Evolutionary conservation across 352 stramenopile genomes (phyloP).

Genomic region (Phytophthora niederhauseri): DNA sequence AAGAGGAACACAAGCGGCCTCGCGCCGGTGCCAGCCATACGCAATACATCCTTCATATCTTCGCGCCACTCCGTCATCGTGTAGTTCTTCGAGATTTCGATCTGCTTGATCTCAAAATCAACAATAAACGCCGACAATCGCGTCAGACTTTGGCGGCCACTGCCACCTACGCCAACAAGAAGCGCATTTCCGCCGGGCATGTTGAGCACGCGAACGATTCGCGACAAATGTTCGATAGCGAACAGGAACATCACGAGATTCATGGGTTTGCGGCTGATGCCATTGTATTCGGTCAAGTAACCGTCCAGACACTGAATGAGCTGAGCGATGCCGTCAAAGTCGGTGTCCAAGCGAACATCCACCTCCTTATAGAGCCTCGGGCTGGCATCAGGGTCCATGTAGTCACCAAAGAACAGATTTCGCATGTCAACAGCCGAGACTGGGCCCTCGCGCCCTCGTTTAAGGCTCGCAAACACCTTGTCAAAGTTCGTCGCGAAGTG

Average conservation of each 20-base stretch:
- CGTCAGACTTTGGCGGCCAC: constrained; percentile 92
- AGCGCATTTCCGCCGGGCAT: constrained; percentile 95
- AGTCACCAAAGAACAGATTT: constrained; percentile 95
- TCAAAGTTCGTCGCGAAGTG: constrained; percentile 91
- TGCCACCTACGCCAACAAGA: constrained; percentile 94
- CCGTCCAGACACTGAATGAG: constrained; percentile 89
- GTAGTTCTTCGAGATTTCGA: constrained; percentile 97
- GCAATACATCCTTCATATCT: constrained; percentile 95
- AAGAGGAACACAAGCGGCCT: constrained; percentile 94
- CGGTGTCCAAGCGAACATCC: constrained; percentile 63
- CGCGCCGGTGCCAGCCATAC: constrained; percentile 84
- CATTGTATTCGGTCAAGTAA: constrained; percentile 94
- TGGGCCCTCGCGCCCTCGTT: constrained; percentile 69
- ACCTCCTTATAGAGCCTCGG: constrained; percentile 85
- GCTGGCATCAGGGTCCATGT: constrained; percentile 80
- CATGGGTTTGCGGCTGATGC: constrained; percentile 94
- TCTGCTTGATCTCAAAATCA: constrained; percentile 93
- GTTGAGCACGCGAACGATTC: constrained; percentile 93
- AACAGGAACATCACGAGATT: constrained; percentile 97
- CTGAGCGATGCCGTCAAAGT: constrained; percentile 80
- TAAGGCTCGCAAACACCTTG: constrained; percentile 85
- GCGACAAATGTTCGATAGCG: constrained; percentile 94
- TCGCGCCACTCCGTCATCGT: constrained; percentile 94
- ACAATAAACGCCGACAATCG: constrained; percentile 93
- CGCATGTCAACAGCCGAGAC: constrained; percentile 86